Evolutionary conservation across 2,329 filamentous ascomycete genomes (phyloP), one percentile per base, ranked within the genome.

Genomic region (Phyllosticta capitalensis): DNA sequence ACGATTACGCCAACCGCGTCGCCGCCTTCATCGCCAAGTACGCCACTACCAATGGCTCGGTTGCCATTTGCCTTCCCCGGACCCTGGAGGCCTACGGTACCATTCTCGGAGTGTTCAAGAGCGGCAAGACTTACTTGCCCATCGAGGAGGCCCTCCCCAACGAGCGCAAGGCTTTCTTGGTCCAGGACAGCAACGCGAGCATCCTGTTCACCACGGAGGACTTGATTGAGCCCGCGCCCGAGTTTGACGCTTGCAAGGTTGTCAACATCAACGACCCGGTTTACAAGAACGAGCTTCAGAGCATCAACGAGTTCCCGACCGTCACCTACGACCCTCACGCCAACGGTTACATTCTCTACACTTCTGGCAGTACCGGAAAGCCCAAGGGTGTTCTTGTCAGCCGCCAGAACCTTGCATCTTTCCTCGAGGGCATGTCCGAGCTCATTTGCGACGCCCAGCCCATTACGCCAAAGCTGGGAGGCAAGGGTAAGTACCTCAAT

Each of bases 281-380:
- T n/a, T 60, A 56, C 54, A 21, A 54, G 21, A 51, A 45, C 17
- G 58, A 60, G 21, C 54, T 60, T n/a, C n/a, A 52, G 20, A 17
- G 33, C 9, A 53, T 53, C 12, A 48, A 49, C 22, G 30, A 54
- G 21, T 21, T 49, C 12, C 49, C 49, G 20, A 50, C 45, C 3
- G 30, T 56, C 21, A 49, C 12, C n/a, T 56, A 60, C 21, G 30
- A 56, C 14, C 58, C 30, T 4, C 49, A 56, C 17, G 54, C 51
- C 9, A 48, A 56, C 22, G 54, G 49, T 17, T 60, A 60, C 33
- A 54, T 99, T 61, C 88, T 99, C 60, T 99, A 99, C 79, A 99
- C 94, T 1, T 97, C 92, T 38, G 94, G 94, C 45, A 97, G 92
- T 0, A 99, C 94, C 7, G 94, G 94, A 63, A 97, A 97, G 83